Conservation (phyloP, 805 yeast species). For the Spencermartinsiella europaea region DNA sequence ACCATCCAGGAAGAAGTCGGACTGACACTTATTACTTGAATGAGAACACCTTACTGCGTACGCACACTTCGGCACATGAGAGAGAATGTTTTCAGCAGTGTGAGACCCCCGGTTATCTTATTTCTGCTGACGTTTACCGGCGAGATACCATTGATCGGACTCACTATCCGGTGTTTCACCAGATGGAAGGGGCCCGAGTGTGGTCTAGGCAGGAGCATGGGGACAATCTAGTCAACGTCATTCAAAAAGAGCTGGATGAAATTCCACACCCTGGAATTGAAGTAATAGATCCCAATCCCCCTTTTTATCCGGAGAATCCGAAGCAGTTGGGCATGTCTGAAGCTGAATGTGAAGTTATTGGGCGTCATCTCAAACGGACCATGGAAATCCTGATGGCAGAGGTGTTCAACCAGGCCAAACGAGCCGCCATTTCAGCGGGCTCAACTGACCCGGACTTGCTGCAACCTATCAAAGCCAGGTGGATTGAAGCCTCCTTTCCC, state of each 20-base stretch:
- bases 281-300: slow-evolving; percentile 69
- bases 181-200: slow-evolving; percentile 91
- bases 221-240: slow-evolving; percentile 36
- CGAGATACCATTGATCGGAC: slow-evolving; percentile 93
- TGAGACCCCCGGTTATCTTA: slow-evolving; percentile 78
- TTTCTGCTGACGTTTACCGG: slow-evolving; percentile 93
- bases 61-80: slow-evolving; percentile 98
- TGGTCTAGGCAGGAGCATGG: slow-evolving; percentile 56
- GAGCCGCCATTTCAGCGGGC: slow-evolving; percentile 57
- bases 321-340: slow-evolving; percentile 73
- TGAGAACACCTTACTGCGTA: slow-evolving; percentile 64
- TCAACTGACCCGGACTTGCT: slow-evolving; percentile 53
- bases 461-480: slow-evolving; percentile 78
- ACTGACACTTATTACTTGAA: slow-evolving; percentile 92
- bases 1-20: slow-evolving; percentile 89
- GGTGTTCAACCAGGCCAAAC: slow-evolving; percentile 69
- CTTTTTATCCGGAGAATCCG: slow-evolving; percentile 60
- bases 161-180: slow-evolving; percentile 96
- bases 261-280: slow-evolving; percentile 64
- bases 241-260: slow-evolving; percentile 53
- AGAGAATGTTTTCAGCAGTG: slow-evolving; percentile 67
- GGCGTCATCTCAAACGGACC: slow-evolving; percentile 78
- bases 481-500: slow-evolving; percentile 95
- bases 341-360: slow-evolving; percentile 61
- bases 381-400: slow-evolving; percentile 77